Percentiles rank a stretch among this genome's conserved stretches.
These are phyloP conservation scores for Clitocybe nebularis DNA, from an alignment of 1,284 basidiomycete genomes.

Conservation along the genomic window DNA sequence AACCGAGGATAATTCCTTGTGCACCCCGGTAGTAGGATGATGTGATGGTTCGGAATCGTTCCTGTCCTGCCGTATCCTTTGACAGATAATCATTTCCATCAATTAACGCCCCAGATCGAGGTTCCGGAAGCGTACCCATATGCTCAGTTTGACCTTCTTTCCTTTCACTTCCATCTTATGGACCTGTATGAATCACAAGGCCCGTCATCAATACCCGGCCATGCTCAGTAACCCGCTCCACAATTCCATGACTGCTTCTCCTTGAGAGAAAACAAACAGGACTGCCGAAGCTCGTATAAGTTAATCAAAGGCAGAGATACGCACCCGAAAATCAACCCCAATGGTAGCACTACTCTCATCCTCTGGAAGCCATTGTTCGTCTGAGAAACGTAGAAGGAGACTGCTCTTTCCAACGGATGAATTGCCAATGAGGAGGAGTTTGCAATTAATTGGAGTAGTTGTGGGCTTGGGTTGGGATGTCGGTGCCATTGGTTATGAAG, in stretches of 20 bases:
- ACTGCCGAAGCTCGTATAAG: neutral
- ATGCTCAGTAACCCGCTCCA: too few relatives aligned
- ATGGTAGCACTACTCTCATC: conserved; percentile 97
- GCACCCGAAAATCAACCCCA: conserved; percentile 77
- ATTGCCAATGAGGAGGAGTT: conserved; percentile 78
- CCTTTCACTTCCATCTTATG: conserved; percentile 82
- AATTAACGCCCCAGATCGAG: neutral
- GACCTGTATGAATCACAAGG: conserved; percentile 39
- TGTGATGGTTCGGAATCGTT: conserved; percentile 89
- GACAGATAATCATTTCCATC: neutral
- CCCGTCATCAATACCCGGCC: conserved; percentile 4
- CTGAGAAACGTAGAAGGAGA: conserved; percentile 89
- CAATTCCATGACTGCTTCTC: neutral
- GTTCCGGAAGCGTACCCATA: conserved; percentile 56
- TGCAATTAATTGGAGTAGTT: conserved; percentile 53
- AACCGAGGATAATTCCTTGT: conserved; percentile 91
- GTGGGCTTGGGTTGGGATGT: conserved; percentile 19
- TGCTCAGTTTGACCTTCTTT: conserved; percentile 76
- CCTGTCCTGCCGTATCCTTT: conserved; percentile 89
- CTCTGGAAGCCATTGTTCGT: conserved; percentile 93
- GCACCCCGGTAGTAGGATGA: conserved; percentile 91
- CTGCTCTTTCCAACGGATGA: conserved; percentile 93
- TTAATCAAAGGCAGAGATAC: conserved; percentile 22
- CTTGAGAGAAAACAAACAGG: neutral
- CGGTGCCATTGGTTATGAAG: conserved; percentile 30